phyloP scores from a whole-genome alignment of 2,329 filamentous ascomycete genomes.

The Shiraia bambusicola region DNA sequence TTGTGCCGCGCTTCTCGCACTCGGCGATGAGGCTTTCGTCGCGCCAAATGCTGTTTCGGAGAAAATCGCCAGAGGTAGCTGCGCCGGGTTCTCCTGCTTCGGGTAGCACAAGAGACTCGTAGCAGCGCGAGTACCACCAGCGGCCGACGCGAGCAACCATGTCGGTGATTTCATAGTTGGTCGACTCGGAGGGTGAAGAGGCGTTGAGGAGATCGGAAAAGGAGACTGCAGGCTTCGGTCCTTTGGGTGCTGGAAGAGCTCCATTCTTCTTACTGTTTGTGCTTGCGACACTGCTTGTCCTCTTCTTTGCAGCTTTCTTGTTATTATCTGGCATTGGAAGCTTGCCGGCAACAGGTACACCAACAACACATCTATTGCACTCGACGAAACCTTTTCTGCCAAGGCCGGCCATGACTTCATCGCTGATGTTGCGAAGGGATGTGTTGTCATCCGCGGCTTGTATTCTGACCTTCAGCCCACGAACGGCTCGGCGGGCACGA shows the following conservation, averaged over 20 bases:
- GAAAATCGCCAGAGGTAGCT: constrained; percentile 38
- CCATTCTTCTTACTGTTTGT: constrained; percentile 21
- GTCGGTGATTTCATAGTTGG: constrained; percentile 84
- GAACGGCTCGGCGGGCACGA: constrained; percentile 66
- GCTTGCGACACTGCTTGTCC: constrained; percentile 35
- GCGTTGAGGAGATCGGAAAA: constrained; percentile 42
- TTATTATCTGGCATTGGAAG: constrained; percentile 39
- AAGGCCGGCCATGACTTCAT: constrained; percentile 64
- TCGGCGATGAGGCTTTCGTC: constrained; percentile 75
- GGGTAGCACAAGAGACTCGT: constrained; percentile 66
- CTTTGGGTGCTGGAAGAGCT: constrained; percentile 12
- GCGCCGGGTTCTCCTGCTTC: constrained; percentile 35
- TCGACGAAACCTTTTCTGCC: constrained; percentile 69
- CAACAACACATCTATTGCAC: constrained; percentile 74
- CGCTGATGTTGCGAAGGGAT: constrained; percentile 58
- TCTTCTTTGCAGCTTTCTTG: constrained; percentile 21
- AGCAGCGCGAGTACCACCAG: constrained; percentile 96
- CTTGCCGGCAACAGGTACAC: constrained; percentile 67
- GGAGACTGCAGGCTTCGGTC: constrained; percentile 36
- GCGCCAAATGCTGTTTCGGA: constrained; percentile 71
- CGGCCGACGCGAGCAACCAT: constrained; percentile 89
- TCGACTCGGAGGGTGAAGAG: constrained; percentile 38
- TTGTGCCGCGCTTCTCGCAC: constrained; percentile 83
- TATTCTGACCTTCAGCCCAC: constrained; percentile 70
- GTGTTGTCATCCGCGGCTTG: constrained; percentile 61